Percentiles rank a stretch among this genome's conserved stretches.
phyloP scores from a whole-genome alignment of 2,329 filamentous ascomycete species.

The Fusarium coicis region DNA sequence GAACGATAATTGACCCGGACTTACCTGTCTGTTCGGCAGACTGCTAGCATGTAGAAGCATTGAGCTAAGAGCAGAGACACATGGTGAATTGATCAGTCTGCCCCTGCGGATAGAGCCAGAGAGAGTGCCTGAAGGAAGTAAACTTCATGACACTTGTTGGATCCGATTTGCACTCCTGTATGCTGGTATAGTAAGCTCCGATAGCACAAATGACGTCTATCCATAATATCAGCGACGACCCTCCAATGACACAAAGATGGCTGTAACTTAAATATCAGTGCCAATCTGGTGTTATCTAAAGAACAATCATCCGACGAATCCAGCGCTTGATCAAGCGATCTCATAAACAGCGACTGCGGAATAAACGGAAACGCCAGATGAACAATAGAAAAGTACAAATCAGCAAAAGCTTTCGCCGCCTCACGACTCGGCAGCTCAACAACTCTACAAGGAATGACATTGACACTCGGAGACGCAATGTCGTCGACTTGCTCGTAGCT shows the following conservation, averaged over 20 bases:
- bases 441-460: not conserved
- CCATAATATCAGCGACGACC: accelerated
- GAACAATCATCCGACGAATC: not conserved
- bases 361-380: not conserved
- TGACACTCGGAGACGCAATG: not conserved
- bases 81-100: not conserved
- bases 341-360: not conserved
- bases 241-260: not conserved
- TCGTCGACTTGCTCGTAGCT: not conserved
- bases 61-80: not conserved
- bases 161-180: not conserved
- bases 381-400: not conserved
- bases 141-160: not conserved
- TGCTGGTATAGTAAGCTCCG: not conserved
- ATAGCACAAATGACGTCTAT: not conserved
- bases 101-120: not conserved
- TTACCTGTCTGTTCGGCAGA: not conserved
- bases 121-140: not conserved
- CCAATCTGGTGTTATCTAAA: not conserved
- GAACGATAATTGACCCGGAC: accelerated
- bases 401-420: not conserved
- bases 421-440: not conserved
- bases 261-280: not conserved
- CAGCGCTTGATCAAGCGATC: not conserved
- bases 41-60: not conserved